These are phyloP conservation scores for Diphasiastrum complanatum DNA, from an alignment of 83 land plant genomes.

Conservation along the genomic window DNA sequence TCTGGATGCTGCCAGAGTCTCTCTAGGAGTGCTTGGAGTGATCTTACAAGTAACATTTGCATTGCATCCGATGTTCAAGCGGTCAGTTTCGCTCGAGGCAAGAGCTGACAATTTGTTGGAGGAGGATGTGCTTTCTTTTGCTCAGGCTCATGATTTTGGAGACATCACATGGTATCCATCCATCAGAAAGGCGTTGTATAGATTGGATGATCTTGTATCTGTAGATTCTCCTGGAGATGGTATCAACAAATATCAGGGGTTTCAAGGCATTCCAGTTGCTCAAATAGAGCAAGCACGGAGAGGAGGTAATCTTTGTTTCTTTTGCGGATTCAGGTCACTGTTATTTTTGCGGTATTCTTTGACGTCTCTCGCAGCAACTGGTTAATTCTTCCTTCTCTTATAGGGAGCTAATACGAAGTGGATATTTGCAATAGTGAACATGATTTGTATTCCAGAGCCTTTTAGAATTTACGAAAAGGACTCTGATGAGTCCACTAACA, in stretches of 20 bases:
- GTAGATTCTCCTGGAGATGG: not conserved
- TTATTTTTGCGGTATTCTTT: not conserved
- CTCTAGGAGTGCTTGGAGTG: slow-evolving; percentile 25
- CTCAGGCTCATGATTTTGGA: not conserved
- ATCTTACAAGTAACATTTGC: slow-evolving; percentile 24
- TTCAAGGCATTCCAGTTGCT: not conserved
- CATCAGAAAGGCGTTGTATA: slow-evolving; percentile 9
- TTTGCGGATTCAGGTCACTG: not conserved
- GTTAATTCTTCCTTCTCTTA: no score
- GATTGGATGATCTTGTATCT: not conserved
- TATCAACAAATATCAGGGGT: slow-evolving; percentile 7
- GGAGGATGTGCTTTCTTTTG: not conserved
- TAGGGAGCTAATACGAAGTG: no score
- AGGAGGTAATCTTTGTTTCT: not conserved
- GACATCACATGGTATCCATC: slow-evolving; percentile 20
- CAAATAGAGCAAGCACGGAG: not conserved
- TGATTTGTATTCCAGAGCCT: no score
- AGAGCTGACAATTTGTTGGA: slow-evolving; percentile 14
- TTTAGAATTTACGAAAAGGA: not conserved
- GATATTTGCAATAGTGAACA: no score
- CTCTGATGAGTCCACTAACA: not conserved
- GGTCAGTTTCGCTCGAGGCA: slow-evolving; percentile 14
- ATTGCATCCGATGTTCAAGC: slow-evolving; percentile 30
- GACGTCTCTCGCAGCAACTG: no score
- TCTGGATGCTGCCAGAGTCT: slow-evolving; percentile 20